These are phyloP conservation scores for Lecanoromycetidae sp. DNA, from an alignment of 2,329 filamentous ascomycete species.

Conservation along the genomic window DNA sequence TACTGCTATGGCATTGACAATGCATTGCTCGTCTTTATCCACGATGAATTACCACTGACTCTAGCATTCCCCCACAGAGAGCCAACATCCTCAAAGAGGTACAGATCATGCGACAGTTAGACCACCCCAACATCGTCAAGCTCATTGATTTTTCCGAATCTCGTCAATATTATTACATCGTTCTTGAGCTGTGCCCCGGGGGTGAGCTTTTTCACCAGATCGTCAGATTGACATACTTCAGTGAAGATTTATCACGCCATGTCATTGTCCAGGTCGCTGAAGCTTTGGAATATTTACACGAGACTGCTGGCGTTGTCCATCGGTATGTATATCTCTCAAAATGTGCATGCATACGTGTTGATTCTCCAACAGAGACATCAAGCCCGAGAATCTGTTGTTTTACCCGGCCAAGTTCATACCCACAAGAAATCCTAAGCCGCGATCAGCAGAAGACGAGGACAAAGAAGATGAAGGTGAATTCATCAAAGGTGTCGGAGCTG, in stretches of 20 bases:
- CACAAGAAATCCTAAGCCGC: conserved; percentile 67
- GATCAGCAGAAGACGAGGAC: conserved; percentile 81
- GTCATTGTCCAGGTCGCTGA: conserved; percentile 94
- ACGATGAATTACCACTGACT: conserved; percentile 5
- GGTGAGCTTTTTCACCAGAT: conserved; percentile 98
- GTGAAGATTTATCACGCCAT: conserved; percentile 85
- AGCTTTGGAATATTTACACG: conserved; percentile 84
- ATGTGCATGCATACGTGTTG: too few species aligned
- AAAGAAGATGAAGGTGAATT: conserved; percentile 97
- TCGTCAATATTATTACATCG: conserved; percentile 91
- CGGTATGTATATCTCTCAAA: too few species aligned
- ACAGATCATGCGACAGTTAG: conserved; percentile 93
- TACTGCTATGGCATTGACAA: conserved; percentile 26
- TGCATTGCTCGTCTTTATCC: not conserved
- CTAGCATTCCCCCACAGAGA: conserved; percentile 45
- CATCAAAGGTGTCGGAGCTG: conserved; percentile 63
- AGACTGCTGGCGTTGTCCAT: conserved; percentile 90
- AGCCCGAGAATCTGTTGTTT: conserved; percentile 94
- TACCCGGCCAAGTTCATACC: conserved; percentile 73
- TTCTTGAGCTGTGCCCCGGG: conserved; percentile 86
- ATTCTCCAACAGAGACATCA: conserved; percentile 87
- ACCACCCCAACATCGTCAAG: conserved; percentile 92
- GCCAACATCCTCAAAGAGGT: conserved; percentile 98
- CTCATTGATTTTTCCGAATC: conserved; percentile 91
- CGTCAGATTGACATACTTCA: conserved; percentile 95